Conservation (phyloP, 306 rosid genomes). For the Citrullus mucosospermus region DNA sequence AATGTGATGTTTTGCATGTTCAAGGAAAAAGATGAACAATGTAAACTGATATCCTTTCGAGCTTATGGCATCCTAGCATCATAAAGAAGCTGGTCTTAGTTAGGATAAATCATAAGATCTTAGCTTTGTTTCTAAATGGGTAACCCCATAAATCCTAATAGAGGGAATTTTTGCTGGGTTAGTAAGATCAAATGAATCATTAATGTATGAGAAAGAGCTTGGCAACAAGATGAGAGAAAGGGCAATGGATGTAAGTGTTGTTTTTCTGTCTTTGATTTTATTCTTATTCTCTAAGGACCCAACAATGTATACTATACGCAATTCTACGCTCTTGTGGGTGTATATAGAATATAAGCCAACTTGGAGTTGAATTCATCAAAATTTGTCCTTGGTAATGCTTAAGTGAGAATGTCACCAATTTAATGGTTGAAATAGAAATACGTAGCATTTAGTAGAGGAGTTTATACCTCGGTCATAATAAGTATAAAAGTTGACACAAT, state of each 20-base stretch:
- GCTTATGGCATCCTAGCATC: background rate
- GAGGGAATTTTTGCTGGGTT: background rate
- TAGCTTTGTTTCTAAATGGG: background rate
- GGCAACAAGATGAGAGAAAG: background rate
- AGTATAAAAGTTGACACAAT: too few relatives aligned
- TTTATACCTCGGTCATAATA: too few relatives aligned
- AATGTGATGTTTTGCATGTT: background rate
- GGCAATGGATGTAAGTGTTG: background rate
- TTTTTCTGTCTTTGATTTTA: too few relatives aligned
- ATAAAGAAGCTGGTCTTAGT: background rate
- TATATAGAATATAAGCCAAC: too few relatives aligned
- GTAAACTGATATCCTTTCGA: background rate
- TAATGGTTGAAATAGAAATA: too few relatives aligned
- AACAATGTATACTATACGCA: too few relatives aligned
- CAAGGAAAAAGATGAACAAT: background rate
- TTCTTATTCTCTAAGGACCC: too few relatives aligned
- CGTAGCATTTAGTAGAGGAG: too few relatives aligned
- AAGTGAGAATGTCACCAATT: too few relatives aligned
- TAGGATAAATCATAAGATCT: background rate
- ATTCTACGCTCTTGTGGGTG: too few relatives aligned
- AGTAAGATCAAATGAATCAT: background rate
- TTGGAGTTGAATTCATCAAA: too few relatives aligned
- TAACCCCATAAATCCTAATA: background rate
- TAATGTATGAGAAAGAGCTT: background rate
- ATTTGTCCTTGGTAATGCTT: too few relatives aligned